Conservation (phyloP, 192 early-diverging fungal species). For the Backusella westeae region DNA sequence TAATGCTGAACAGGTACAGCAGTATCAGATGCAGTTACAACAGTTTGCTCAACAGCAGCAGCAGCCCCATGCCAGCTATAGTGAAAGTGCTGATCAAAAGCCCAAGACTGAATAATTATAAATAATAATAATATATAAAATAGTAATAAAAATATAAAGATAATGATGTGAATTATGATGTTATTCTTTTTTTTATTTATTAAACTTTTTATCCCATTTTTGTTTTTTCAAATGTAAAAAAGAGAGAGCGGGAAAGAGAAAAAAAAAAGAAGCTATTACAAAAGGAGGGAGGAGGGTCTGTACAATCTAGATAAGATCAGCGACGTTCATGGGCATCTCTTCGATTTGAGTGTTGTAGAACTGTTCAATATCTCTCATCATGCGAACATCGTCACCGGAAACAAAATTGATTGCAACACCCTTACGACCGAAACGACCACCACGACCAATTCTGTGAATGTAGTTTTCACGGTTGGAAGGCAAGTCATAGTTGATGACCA, state of each 20-base stretch:
- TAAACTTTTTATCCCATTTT: not conserved
- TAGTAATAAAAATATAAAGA: not conserved
- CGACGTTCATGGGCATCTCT: slow-evolving; percentile 99
- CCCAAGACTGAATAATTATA: not conserved
- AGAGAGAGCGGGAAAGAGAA: not conserved
- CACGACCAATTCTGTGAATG: slow-evolving; percentile 99
- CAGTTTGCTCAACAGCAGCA: slow-evolving; percentile 32
- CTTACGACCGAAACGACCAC: slow-evolving; percentile 99
- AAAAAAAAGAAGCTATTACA: not conserved
- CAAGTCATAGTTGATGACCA: slow-evolving; percentile 97
- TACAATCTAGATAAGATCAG: slow-evolving; percentile 71
- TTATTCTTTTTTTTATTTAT: slow-evolving; percentile 9
- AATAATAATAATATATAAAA: not conserved
- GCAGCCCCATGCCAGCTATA: not conserved
- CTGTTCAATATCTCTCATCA: slow-evolving; percentile 86
- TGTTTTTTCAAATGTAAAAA: not conserved
- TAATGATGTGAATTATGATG: not conserved
- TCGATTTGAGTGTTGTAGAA: slow-evolving; percentile 99
- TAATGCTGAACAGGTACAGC: slow-evolving; percentile 39
- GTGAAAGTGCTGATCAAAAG: not conserved
- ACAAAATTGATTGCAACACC: slow-evolving; percentile 99
- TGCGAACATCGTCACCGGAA: slow-evolving; percentile 88
- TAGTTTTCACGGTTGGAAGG: slow-evolving; percentile 98
- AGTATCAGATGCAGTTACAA: slow-evolving; percentile 39
- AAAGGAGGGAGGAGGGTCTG: not conserved